Evolutionary conservation across 805 yeast genomes (phyloP).

Genomic region (Metschnikowia lachancei): DNA sequence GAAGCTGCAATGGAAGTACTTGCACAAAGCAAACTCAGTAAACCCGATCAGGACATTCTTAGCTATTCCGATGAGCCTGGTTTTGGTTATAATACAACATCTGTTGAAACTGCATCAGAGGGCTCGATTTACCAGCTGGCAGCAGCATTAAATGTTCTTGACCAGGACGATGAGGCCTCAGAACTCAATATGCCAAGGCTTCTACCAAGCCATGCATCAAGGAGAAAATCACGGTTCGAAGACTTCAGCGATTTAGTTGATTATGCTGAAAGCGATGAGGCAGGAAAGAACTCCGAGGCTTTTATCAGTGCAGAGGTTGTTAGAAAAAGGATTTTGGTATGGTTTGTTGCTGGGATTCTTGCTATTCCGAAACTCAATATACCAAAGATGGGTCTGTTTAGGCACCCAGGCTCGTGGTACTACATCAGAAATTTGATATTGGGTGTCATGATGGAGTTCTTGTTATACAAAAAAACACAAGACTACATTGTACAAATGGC

Average conservation of each 20-base stretch:
- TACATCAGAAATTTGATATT: constrained; percentile 33
- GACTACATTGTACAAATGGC: constrained; percentile 19
- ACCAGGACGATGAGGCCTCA: neutral
- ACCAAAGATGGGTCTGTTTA: constrained; percentile 35
- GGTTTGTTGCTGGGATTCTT: constrained; percentile 28
- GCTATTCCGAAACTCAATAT: constrained; percentile 34
- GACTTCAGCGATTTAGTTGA: constrained; percentile 30
- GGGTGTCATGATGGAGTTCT: constrained; percentile 30
- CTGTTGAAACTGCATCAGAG: constrained; percentile 2
- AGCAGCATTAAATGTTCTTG: constrained; percentile 6
- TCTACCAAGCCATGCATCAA: neutral
- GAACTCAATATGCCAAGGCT: neutral
- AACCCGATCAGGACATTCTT: neutral
- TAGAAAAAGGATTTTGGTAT: constrained; percentile 25
- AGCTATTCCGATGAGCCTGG: neutral
- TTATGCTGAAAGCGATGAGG: constrained; percentile 16
- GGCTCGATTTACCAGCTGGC: constrained; percentile 8
- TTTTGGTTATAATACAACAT: neutral
- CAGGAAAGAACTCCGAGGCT: constrained; percentile 15
- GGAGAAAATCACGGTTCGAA: constrained; percentile 28
- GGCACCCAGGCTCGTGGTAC: constrained; percentile 44
- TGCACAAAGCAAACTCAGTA: neutral
- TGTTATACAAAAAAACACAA: constrained; percentile 30
- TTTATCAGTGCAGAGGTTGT: constrained; percentile 25
- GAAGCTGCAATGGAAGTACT: constrained; percentile 23